These are phyloP conservation scores for Rhamnella rubrinervis DNA, from an alignment of 331 rosid species.

Conservation along the genomic window DNA sequence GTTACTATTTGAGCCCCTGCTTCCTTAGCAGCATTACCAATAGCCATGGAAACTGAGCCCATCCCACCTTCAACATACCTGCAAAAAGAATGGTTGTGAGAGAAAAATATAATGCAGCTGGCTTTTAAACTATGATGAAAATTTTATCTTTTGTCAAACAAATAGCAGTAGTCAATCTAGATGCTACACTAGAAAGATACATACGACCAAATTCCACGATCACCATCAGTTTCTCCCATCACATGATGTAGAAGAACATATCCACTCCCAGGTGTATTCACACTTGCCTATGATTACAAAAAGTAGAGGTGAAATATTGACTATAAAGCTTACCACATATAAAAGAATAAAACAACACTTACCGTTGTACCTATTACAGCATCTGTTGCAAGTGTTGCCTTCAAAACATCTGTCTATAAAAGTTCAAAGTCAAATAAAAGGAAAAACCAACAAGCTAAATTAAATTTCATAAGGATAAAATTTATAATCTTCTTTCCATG, in stretches of 20 bases:
- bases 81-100: slow-evolving; percentile 3
- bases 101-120: neutral
- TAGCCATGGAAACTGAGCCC: slow-evolving; percentile 51
- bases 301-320: neutral
- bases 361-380: slow-evolving; percentile 48
- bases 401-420: slow-evolving; percentile 43
- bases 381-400: slow-evolving; percentile 56
- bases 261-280: slow-evolving; percentile 54
- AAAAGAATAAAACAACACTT: slow-evolving; percentile 18
- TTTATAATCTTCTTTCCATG: neutral
- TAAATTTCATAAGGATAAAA: slow-evolving; percentile 1
- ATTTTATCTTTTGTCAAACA: neutral
- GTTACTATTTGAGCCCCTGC: slow-evolving; percentile 42
- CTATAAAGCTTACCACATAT: neutral
- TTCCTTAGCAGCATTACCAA: slow-evolving; percentile 45
- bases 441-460: neutral
- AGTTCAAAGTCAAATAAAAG: neutral
- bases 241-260: slow-evolving; percentile 57
- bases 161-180: slow-evolving; percentile 8
- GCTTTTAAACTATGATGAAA: neutral
- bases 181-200: slow-evolving; percentile 31
- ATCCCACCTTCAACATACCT: slow-evolving; percentile 59
- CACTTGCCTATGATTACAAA: slow-evolving; percentile 32
- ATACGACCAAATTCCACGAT: slow-evolving; percentile 55
- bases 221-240: slow-evolving; percentile 61